Percentiles rank a stretch among this genome's conserved stretches.
phyloP scores from a whole-genome alignment of 768 basidiomycete genomes.

The Termitomyces sp. region DNA sequence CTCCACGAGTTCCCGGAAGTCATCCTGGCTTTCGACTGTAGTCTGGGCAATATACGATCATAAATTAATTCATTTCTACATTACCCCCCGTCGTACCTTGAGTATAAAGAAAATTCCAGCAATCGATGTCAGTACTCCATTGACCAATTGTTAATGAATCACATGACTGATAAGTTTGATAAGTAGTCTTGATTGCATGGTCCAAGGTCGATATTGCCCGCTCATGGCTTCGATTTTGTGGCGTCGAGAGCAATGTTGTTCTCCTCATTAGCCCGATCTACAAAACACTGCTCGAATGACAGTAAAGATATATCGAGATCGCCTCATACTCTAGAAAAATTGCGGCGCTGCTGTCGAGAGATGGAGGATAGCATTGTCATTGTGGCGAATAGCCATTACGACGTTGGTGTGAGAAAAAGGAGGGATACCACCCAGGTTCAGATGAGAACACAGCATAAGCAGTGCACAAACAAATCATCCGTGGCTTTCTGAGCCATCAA shows the following conservation, averaged over 20 bases:
- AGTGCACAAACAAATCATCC: too few species aligned
- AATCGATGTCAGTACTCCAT: conserved; percentile 3
- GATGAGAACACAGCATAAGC: too few species aligned
- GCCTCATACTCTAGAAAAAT: too few species aligned
- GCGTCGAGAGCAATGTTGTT: background rate
- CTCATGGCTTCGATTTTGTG: background rate
- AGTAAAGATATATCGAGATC: background rate
- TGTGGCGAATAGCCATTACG: too few species aligned
- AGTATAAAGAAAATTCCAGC: conserved; percentile 1
- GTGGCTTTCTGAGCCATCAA: too few species aligned
- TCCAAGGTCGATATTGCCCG: conserved; percentile 1
- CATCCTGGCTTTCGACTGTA: background rate
- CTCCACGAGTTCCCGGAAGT: conserved; percentile 8
- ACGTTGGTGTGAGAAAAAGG: too few species aligned
- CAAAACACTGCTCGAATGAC: background rate
- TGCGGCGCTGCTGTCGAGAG: too few species aligned
- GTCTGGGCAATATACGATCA: background rate
- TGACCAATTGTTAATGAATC: background rate
- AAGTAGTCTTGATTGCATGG: background rate
- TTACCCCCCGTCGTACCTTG: background rate
- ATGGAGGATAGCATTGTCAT: too few species aligned
- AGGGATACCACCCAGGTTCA: too few species aligned
- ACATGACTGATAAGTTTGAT: background rate
- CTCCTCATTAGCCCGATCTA: background rate
- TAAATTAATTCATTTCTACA: background rate